Evolutionary conservation across 495 filamentous ascomycete species (phyloP).

Genomic region (Elasticomyces elasticus): DNA sequence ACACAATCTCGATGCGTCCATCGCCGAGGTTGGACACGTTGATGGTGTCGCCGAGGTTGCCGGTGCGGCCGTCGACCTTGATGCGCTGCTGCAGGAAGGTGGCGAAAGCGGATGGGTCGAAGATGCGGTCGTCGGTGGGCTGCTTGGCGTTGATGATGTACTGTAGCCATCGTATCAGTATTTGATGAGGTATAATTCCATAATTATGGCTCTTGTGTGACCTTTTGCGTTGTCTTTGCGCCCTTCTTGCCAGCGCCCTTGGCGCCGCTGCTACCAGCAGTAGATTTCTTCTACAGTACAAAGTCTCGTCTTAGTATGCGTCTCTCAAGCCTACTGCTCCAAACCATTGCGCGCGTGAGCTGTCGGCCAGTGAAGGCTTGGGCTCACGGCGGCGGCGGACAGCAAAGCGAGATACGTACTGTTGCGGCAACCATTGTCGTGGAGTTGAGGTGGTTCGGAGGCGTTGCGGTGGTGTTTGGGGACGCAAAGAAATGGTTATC

Average conservation of each 20-base stretch:
- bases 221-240: constrained; percentile 63
- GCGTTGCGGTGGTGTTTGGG: constrained; percentile 24
- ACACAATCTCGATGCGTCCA: constrained; percentile 94
- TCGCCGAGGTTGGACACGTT: constrained; percentile 82
- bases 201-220: constrained; percentile 26
- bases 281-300: constrained; percentile 54
- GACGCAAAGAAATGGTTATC: constrained; percentile 61
- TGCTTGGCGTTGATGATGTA: constrained; percentile 98
- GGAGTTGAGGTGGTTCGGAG: background rate
- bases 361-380: constrained; percentile 23
- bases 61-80: constrained; percentile 96
- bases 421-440: constrained; percentile 48
- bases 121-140: constrained; percentile 98
- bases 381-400: constrained; percentile 34
- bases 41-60: constrained; percentile 92
- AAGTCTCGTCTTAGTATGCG: constrained; percentile 35
- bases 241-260: constrained; percentile 52
- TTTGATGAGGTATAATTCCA: background rate
- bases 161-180: constrained; percentile 36
- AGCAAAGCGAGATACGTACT: constrained; percentile 95
- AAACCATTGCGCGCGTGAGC: constrained; percentile 7
- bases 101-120: constrained; percentile 96
- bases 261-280: constrained; percentile 28
- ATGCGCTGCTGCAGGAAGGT: constrained; percentile 99
- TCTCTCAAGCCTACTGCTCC: constrained; percentile 76